Base-by-base conservation (phyloP, 306 rosid species). In the Arachis stenosperma region DNA sequence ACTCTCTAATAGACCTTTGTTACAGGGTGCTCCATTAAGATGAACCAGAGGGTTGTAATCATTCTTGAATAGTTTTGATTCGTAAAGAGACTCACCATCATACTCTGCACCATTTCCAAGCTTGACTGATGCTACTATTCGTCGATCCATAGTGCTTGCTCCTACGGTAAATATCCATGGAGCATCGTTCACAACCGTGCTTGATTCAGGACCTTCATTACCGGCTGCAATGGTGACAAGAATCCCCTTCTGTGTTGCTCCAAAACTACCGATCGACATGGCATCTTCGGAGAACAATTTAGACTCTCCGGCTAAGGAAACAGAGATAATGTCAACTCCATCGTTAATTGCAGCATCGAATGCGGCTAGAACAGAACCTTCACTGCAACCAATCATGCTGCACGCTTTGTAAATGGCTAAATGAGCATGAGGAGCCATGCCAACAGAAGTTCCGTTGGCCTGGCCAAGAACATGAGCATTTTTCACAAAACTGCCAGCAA, bases 371-470 rank as follows among this genome's bases (percentile, higher is more conserved):
- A 86, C 68, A 29, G 75, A 42, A 85, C 78, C n/a, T 62, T 83
- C 82, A 2, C 74, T 63, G 41, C 89, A 86, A 12, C 79, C 74
- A 9, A 51, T 43, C 5, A 5, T 3, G 5, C 14, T 48, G 41
- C 87, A 86, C 12, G 83, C 89, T 78, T 42, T 83, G 78, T 83
- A 86, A n/a, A 87, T 79, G 3, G 98, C 89, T 46, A 90, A 39
- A 78, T 89, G 93, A 39, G 97, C 96, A 33, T 66, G 55, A 13
- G 93, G 93, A 0, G 97, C 98, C 65, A 86, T 82, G 33, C 98
- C 98, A 12, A 48, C 69, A 2, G 98, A 90, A 3, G 89, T 86
- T 48, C 98, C 98, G 1, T 82, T 73, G 14, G 97, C 98, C 54
- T 84, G 78, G 65, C 96, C 96, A 2, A 86, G 68, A 8, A 44